These are phyloP conservation scores for Cryptococcus hybrid DNA, from an alignment of 1,284 basidiomycete genomes.

Conservation along the genomic window DNA sequence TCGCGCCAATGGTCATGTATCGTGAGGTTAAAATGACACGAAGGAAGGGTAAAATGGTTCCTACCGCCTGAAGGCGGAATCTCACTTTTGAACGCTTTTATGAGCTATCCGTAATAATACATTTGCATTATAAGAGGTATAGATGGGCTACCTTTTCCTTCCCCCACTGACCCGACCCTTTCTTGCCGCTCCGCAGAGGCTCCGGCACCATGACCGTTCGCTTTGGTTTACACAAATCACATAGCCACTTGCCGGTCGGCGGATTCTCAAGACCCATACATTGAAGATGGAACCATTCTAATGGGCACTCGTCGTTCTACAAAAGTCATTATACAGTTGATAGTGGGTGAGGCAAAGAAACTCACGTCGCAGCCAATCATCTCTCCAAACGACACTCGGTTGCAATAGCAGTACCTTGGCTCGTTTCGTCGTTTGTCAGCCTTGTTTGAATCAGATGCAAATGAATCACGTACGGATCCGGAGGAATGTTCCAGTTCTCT, in stretches of 20 bases:
- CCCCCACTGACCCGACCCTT: neutral
- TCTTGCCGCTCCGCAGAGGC: neutral
- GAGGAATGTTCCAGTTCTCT: slow-evolving; percentile 14
- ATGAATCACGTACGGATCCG: slow-evolving; percentile 33
- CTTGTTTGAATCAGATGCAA: neutral
- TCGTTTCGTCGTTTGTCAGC: slow-evolving; percentile 42
- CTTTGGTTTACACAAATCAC: slow-evolving; percentile 34
- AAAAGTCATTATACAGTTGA: neutral
- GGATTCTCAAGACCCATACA: slow-evolving; percentile 38
- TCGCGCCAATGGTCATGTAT: no score
- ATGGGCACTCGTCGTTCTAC: slow-evolving; percentile 54
- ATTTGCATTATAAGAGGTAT: neutral
- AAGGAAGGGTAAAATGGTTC: no score
- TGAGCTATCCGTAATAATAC: neutral
- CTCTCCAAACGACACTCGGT: slow-evolving; percentile 53
- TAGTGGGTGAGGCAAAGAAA: neutral
- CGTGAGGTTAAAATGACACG: no score
- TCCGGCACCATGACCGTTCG: slow-evolving; percentile 6
- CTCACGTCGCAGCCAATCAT: slow-evolving; percentile 50
- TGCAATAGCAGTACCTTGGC: slow-evolving; percentile 55
- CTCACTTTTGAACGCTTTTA: no score
- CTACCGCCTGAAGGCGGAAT: no score
- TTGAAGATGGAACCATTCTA: slow-evolving; percentile 53
- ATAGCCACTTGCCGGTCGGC: slow-evolving; percentile 45
- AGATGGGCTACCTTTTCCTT: neutral